phyloP scores from a whole-genome alignment of 768 basidiomycete genomes.

The Boletus rubropictus region DNA sequence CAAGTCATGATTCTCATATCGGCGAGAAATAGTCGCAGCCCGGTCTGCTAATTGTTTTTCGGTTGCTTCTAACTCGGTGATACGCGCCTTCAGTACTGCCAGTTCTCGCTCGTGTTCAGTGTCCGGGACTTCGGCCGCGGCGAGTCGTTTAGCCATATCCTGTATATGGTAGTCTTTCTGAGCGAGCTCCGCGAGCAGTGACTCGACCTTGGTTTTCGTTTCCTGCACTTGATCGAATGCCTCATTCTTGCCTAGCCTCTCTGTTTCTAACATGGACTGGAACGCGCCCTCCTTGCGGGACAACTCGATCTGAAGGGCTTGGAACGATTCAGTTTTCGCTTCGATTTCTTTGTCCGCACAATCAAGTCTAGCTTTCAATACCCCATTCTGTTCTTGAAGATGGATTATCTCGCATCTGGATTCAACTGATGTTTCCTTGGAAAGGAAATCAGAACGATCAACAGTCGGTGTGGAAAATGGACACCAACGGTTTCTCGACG shows the following conservation, averaged over 20 bases:
- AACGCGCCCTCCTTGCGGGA: constrained; percentile 25
- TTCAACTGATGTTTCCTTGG: constrained; percentile 15
- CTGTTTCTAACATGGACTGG: constrained; percentile 21
- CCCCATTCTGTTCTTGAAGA: constrained; percentile 21
- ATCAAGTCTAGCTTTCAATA: constrained; percentile 14
- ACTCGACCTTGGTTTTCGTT: constrained; percentile 17
- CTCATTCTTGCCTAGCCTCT: constrained; percentile 19
- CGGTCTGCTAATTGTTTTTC: constrained; percentile 26
- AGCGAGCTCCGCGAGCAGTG: constrained; percentile 19
- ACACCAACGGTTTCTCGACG: constrained; percentile 15
- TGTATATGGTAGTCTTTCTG: constrained; percentile 16
- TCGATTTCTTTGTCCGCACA: constrained; percentile 4
- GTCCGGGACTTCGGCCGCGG: constrained; percentile 19
- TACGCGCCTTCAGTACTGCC: constrained; percentile 14
- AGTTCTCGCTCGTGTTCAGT: constrained; percentile 28
- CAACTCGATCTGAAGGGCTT: constrained; percentile 18
- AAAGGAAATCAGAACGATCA: not conserved
- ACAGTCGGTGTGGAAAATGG: not conserved
- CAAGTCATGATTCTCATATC: constrained; percentile 45
- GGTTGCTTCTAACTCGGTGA: constrained; percentile 25
- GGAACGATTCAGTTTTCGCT: constrained; percentile 10
- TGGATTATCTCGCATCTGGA: constrained; percentile 13
- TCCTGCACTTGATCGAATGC: constrained; percentile 15
- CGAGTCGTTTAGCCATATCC: constrained; percentile 21
- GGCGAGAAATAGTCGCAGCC: constrained; percentile 26